Evolutionary conservation across 768 basidiomycete species (phyloP), one percentile per base, ranked within the genome.

Genomic region (Steccherinum ochraceum): DNA sequence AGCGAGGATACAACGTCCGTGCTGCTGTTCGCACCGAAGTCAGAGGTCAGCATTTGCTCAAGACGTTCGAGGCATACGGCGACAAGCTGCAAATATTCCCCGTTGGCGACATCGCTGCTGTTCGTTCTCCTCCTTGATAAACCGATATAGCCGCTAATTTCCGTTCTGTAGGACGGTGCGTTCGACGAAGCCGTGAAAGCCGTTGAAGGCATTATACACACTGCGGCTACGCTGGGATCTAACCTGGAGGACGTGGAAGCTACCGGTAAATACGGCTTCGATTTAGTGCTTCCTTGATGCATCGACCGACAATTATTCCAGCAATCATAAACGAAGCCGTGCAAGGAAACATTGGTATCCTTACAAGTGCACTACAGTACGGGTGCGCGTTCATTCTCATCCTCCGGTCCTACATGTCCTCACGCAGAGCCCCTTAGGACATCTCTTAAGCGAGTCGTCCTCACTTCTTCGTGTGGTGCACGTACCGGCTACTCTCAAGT

Each of bases 271-370:
- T 35, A n/a, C n/a, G n/a, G n/a, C n/a, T n/a, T n/a, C n/a, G n/a
- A 7, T 7, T 35, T 35, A 7, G 16, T 35, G 16, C 30, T 35
- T 16, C 43, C 48, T 18, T 7, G 23, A 5, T 5, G 5, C 12
- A 7, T 12, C 12, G 10, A 44, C 18, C 18, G 18, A 18, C 18
- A 12, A 44, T 7, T 12, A 12, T 12, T 63, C 25, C 52, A 18
- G 81, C 85, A 49, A 56, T 86, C 25, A 79, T 87, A 52, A 65
- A 64, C 18, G 87, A 89, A 2, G 87, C 88, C 20, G 75, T 89
- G 4, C 68, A 79, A 3, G 87, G 89, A 1, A 89, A 87, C 0
- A 56, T 78, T 1, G 73, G 78, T 3, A 71, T 89, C 10, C 66
- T 89, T 20, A 67, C 77, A 53, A 80, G 79, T 30, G 73, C 78